Base-by-base conservation (phyloP, 1,284 basidiomycete species). In the Ganoderma leucocontextum region DNA sequence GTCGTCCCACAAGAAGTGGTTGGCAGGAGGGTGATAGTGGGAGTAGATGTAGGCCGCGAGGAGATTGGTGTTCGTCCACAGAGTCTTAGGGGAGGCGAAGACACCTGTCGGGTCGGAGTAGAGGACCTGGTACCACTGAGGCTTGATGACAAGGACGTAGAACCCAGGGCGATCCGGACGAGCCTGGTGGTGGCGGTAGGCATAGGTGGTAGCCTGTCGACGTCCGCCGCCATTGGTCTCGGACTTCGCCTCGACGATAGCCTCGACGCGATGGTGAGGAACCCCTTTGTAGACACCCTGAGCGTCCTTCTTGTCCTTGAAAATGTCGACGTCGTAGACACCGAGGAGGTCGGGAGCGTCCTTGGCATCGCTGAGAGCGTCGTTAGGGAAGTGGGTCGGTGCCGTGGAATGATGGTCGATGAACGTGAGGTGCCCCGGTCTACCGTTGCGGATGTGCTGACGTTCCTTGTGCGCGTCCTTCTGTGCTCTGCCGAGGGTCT, bases 131-230 rank as follows among this genome's bases (percentile, higher is more conserved):
- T 67, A 70, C 41, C 53, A 44, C 13, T 53, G 41, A 15, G 65
- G 59, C 55, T 60, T 67, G 4, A 60, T 25, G 39, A 44, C 62
- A n/a, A 70, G 65, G n/a, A 41, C n/a, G 55, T 64, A 66, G 38
- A 67, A 38, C 2, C 58, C 64, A 10, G 69, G 69, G 5, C 63
- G 53, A 15, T 70, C 68, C 1, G 68, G 68, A 9, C 68, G 64
- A 9, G 68, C 68, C 49, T 66, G 65, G 25, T 64, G 65, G 10
- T 64, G 49, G 8, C 42, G 65, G 35, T 47, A 64, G 19, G 68
- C 68, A 17, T 66, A 66, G 8, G 57, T 49, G 2, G 64, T 35
- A 9, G 58, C 57, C 33, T 69, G 60, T 4, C 57, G 36, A 19
- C 62, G 15, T 2, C 61, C 64, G 29, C 57, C 62, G 17, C 36